phyloP scores from a whole-genome alignment of 345 rosid genomes.

The Mangifera indica region DNA sequence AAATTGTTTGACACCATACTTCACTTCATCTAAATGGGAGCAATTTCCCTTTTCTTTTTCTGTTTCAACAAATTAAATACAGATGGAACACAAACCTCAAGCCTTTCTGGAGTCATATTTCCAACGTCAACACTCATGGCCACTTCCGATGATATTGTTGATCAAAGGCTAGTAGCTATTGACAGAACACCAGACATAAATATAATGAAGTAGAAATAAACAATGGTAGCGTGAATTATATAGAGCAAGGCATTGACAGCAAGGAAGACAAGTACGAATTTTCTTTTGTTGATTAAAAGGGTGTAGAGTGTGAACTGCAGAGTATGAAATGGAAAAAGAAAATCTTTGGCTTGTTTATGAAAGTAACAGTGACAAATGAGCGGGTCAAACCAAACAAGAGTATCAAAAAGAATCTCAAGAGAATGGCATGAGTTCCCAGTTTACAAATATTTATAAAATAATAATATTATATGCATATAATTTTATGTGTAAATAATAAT shows the following conservation, averaged over 20 bases:
- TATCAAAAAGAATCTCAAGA: too few relatives aligned
- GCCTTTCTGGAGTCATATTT: slow-evolving; percentile 32
- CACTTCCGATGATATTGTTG: background rate
- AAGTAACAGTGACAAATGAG: background rate
- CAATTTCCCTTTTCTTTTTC: background rate
- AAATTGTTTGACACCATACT: background rate
- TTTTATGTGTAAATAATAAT: too few relatives aligned
- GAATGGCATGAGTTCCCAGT: too few relatives aligned
- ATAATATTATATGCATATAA: too few relatives aligned
- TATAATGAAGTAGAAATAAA: background rate
- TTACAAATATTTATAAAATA: too few relatives aligned
- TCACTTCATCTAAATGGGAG: background rate
- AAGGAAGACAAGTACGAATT: background rate
- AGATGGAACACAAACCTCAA: slow-evolving; percentile 35
- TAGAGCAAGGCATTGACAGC: background rate
- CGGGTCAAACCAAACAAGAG: too few relatives aligned
- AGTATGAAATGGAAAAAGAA: background rate
- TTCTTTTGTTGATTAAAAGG: background rate
- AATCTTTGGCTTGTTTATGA: background rate
- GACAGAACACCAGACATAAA: background rate
- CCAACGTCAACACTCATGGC: slow-evolving; percentile 20
- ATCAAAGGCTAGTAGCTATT: background rate
- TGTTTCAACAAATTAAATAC: background rate
- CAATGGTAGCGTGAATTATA: background rate
- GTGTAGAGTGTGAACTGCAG: background rate